Base-by-base conservation (phyloP, 192 early-diverging fungal species). In the Umbelopsis sp. region DNA sequence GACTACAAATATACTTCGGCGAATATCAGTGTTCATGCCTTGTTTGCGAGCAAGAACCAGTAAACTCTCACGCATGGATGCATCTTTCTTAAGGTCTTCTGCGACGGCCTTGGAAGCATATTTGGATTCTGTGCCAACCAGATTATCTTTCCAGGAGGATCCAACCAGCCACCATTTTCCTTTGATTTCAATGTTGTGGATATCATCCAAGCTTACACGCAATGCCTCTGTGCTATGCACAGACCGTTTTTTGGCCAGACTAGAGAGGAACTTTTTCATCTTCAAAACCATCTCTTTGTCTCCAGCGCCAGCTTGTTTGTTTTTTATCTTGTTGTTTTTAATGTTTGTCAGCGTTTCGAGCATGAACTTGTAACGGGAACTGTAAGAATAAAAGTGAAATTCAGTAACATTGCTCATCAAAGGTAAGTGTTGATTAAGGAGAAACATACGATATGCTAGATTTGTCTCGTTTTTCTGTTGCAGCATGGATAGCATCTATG, bases 131-230 rank as follows among this genome's bases (percentile, higher is more conserved):
- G 82, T 79, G 16, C 83, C 87, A 30, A 79, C 80, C 73, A 87
- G 77, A 64, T 90, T 88, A 37, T 92, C 94, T 21, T 86, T 88
- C 97, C 97, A 99, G 20, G 94, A 93, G 3, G 95, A 84, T 23
- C 97, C 97, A 9, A 98, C 93, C 25, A 98, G 83, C 97, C 97
- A 99, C 97, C 97, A 99, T 78, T 95, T 95, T 74, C 96, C 96
- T 71, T 93, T 93, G 12, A 91, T 92, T 20, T 89, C 86, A 37
- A 94, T 80, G 12, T 87, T 81, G 48, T 84, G 84, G 72, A 99
- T 97, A 70, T 99, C 97, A 12, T 89, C 82, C 49, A 99, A 75
- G 37, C 87, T 85, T 6, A 95, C 92, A 58, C 95, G 85, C 45
- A 99, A 88, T 0, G 95, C 83, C 71, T 98, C 95, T 2, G 76